Base-by-base conservation (phyloP, 2,329 filamentous ascomycete genomes). In the Apiospora koreana region DNA sequence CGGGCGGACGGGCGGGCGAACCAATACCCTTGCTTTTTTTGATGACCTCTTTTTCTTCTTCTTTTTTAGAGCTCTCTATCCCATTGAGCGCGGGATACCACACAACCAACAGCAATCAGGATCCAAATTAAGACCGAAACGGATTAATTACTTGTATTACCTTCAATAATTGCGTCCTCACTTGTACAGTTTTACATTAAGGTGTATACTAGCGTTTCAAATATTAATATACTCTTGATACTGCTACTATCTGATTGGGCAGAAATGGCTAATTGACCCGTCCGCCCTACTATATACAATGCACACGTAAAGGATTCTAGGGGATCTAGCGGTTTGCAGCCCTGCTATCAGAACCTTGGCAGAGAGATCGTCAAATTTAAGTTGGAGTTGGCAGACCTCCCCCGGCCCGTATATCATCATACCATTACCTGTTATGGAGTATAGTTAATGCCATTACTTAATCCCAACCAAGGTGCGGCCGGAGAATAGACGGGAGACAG, bases 31-130 rank as follows among this genome's bases (percentile, higher is more conserved):
- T 58, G 9, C 8, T 21, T 21, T 54, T 31, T 31, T 58, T 58
- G 9, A 41, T 12, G 38, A 41, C 25, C 48, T n/a, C 31, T 18
- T 18, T 35, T 58, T 54, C 25, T 54, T 54, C n/a, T 35, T 35
- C 21, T 21, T 25, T 9, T 35, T 35, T n/a, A n/a, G n/a, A n/a
- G n/a, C n/a, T 54, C 48, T 54, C 23, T 54, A 54, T 54, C 48
- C 48, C 48, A 54, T 54, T 54, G 48, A 54, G 48, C 48, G 48
- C 48, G 48, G 48, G 48, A 54, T 54, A 54, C 48, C 48, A 25
- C 31, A 54, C n/a, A n/a, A n/a, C n/a, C 25, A 54, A 54, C 48
- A 54, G 16, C 31, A 54, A 54, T 54, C 25, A 54, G 28, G 18
- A 54, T 41, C 38, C 28, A 14, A 31, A 31, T 28, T 54, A 25